Evolutionary conservation across 2,329 filamentous ascomycete genomes (phyloP), one percentile per base, ranked within the genome.

Genomic region (Colletotrichum shisoi): DNA sequence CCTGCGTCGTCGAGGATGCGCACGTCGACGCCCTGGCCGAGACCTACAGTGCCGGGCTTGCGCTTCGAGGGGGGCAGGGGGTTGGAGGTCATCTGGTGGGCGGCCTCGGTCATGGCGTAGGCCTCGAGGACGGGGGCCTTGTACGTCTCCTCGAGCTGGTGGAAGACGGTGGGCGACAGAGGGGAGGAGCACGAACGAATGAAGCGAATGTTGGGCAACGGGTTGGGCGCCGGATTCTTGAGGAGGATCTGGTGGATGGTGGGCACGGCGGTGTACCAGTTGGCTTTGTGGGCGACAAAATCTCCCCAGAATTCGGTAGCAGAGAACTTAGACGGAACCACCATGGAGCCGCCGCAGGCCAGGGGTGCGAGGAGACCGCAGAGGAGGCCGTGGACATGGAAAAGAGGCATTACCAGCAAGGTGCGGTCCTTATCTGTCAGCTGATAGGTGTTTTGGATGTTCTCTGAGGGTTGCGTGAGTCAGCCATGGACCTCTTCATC

Each of bases 181-280:
- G 92, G 92, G 21, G 91, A 93, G 12, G 91, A 94, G 81, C 93
- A 96, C 15, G 92, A 95, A 71, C 93, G 87, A 74, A 96, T 94
- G 79, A 96, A 96, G 71, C 93, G 88, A 74, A 96, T 95, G 17
- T 83, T 76, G 2, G 91, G 91, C 63, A 88, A 82, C 1, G 90
- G 89, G 62, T 76, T 85, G 4, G 92, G 93, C 3, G 86, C 77
- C 7, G 90, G 87, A 71, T 85, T 88, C 79, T 90, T 92, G 66
- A 96, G 87, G 4, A 96, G 83, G 73, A 96, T 94, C 75, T 95
- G 92, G 78, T 96, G 93, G 75, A 96, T 96, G 0, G 93, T 96
- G 1, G 93, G 93, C n/a, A 95, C 93, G 1, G 93, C 93, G 0
- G 92, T 95, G 79, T 95, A 96, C 93, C 93, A 96, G 76, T 92